Conservation (phyloP, 2,329 filamentous ascomycete genomes). For the Teratosphaeria epicoccoides region DNA sequence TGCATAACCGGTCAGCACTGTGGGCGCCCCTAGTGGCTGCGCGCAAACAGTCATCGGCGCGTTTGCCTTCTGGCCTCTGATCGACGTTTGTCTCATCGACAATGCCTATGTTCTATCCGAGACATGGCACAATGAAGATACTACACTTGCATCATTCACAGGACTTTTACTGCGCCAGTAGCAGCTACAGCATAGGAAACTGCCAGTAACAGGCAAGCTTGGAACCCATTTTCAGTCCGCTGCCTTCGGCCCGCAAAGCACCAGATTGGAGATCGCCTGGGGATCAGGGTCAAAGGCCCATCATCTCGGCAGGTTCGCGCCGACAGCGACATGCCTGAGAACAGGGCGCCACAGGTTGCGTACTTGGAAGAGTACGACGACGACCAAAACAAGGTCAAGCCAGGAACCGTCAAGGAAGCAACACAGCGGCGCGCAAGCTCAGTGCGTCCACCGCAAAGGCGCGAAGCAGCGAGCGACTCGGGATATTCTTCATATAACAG, state of each 20-base stretch:
- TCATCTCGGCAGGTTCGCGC: background rate
- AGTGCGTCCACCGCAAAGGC: conserved; percentile 18
- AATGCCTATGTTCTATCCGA: conserved; percentile 9
- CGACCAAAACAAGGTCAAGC: conserved; percentile 31
- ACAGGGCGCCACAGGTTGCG: conserved; percentile 13
- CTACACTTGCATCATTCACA: background rate
- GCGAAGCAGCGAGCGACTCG: conserved; percentile 48
- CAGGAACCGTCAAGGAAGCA: conserved; percentile 33
- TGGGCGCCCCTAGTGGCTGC: conserved; percentile 9
- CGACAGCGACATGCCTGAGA: conserved; percentile 5
- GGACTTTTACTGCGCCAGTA: background rate
- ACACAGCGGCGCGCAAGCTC: conserved; percentile 12
- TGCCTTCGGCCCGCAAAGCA: background rate
- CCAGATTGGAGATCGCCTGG: background rate
- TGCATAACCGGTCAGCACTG: conserved; percentile 13
- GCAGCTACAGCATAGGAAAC: background rate
- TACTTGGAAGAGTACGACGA: conserved; percentile 32
- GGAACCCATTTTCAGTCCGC: background rate
- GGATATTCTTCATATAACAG: conserved; percentile 45
- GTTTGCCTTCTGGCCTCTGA: conserved; percentile 11
- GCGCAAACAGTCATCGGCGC: conserved; percentile 21
- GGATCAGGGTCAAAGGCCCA: background rate
- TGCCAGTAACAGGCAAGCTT: background rate
- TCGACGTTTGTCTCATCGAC: conserved; percentile 3
- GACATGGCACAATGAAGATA: conserved; percentile 16